These are phyloP conservation scores for Candida maesae DNA, from an alignment of 805 yeast species.

Conservation along the genomic window DNA sequence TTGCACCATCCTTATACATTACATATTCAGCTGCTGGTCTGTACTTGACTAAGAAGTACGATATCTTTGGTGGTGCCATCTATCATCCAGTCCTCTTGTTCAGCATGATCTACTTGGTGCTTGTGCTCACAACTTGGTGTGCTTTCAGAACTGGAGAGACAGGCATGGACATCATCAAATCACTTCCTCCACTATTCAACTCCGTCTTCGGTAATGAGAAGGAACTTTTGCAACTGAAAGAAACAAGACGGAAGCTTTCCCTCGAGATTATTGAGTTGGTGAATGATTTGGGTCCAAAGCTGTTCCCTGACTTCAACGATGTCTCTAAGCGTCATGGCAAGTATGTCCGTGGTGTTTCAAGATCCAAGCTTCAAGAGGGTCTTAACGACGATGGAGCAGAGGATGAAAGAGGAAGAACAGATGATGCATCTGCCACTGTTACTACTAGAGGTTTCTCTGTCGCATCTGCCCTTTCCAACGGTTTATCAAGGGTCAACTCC, in stretches of 20 bases:
- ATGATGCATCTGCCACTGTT: not conserved
- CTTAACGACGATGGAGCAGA: conserved; percentile 7
- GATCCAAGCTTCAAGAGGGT: not conserved
- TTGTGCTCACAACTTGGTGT: conserved; percentile 77
- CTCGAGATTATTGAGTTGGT: conserved; percentile 74
- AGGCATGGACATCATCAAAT: conserved; percentile 81
- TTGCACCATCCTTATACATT: conserved; percentile 81
- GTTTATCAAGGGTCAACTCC: conserved; percentile 58
- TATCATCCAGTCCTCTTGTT: conserved; percentile 30
- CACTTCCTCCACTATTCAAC: conserved; percentile 65
- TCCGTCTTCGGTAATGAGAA: conserved; percentile 38
- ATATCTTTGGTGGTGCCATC: conserved; percentile 14
- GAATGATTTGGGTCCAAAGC: conserved; percentile 77
- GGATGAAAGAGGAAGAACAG: conserved; percentile 31
- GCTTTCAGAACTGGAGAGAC: conserved; percentile 87
- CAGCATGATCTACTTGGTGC: conserved; percentile 47
- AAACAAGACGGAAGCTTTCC: conserved; percentile 56
- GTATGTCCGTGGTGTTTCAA: conserved; percentile 10
- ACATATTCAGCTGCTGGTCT: conserved; percentile 57
- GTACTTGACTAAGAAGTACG: conserved; percentile 33
- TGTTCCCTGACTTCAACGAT: conserved; percentile 80
- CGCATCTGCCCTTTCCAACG: conserved; percentile 47
- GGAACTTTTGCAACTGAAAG: conserved; percentile 49
- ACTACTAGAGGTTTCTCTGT: conserved; percentile 18
- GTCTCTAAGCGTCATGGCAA: conserved; percentile 15